Conservation (phyloP, 2,329 filamentous ascomycete species). For the Nectriaceae sp. region DNA sequence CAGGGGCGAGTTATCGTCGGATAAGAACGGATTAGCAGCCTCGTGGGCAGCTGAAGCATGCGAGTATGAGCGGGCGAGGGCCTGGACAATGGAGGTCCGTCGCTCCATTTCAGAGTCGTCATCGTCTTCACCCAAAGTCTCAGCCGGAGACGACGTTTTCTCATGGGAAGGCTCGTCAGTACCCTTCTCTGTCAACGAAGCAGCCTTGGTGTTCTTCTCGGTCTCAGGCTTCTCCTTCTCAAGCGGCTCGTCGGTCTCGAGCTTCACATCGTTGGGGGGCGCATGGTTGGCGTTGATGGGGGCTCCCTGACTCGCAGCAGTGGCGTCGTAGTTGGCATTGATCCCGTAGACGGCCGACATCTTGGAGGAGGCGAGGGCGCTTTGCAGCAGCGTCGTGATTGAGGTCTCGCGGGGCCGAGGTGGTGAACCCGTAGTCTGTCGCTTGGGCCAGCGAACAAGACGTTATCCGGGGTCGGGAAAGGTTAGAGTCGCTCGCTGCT, state of each 20-base stretch:
- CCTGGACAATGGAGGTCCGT: conserved; percentile 54
- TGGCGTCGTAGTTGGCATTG: conserved; percentile 50
- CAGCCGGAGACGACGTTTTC: conserved; percentile 30
- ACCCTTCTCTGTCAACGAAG: conserved; percentile 39
- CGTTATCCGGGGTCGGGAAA: neutral
- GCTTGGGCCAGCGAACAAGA: conserved; percentile 1
- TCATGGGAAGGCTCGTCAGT: conserved; percentile 26
- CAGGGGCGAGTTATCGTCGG: conserved; percentile 49
- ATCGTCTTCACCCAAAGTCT: conserved; percentile 32
- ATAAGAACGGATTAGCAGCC: conserved; percentile 52
- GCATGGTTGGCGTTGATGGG: conserved; percentile 31
- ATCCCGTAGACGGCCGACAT: conserved; percentile 27
- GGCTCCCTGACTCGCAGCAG: conserved; percentile 44
- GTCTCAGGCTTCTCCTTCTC: neutral
- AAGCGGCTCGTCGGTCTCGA: neutral
- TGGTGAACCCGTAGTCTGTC: neutral
- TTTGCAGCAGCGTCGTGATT: conserved; percentile 1
- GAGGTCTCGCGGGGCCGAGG: conserved; percentile 16
- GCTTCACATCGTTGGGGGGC: conserved; percentile 13
- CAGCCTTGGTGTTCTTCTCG: conserved; percentile 34
- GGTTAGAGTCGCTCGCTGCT: neutral
- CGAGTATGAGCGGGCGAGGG: conserved; percentile 58
- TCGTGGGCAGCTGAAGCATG: conserved; percentile 43
- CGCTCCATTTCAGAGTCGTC: conserved; percentile 47
- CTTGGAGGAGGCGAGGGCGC: conserved; percentile 10